phyloP scores from a whole-genome alignment of 495 filamentous ascomycete genomes.

The Neurospora cerealis region DNA sequence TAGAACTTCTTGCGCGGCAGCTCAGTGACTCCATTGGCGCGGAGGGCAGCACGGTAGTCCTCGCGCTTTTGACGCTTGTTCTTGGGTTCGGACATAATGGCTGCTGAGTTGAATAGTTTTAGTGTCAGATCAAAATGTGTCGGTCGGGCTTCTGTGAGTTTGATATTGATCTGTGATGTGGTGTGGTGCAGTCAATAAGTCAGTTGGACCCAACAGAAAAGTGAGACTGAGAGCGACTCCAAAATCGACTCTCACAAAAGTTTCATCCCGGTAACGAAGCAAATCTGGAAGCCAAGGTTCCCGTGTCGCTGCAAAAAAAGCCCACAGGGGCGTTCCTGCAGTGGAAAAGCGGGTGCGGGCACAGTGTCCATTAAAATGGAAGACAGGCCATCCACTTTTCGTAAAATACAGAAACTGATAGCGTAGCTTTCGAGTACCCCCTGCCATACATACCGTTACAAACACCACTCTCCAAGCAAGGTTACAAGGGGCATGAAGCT shows the following conservation, averaged over 20 bases:
- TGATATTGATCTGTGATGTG: neutral
- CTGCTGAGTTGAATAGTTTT: conserved; percentile 1
- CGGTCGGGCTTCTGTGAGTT: neutral
- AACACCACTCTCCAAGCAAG: neutral
- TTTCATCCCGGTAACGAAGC: neutral
- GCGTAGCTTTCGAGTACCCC: neutral
- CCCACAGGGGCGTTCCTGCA: neutral
- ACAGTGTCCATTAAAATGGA: neutral
- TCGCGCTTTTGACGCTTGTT: conserved; percentile 66
- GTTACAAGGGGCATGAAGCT: neutral
- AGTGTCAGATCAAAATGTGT: neutral
- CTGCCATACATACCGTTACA: neutral
- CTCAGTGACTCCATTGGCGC: conserved; percentile 15
- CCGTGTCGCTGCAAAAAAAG: neutral
- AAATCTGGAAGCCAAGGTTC: neutral
- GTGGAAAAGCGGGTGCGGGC: neutral
- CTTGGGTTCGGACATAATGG: conserved; percentile 40
- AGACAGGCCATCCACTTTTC: neutral
- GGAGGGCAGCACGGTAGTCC: conserved; percentile 47
- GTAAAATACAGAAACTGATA: neutral
- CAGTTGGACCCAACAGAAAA: neutral
- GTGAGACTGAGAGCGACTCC: neutral
- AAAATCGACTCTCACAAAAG: neutral
- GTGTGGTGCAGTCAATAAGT: neutral
- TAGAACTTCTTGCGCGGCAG: conserved; percentile 92